Percentiles rank a stretch among this genome's conserved stretches.
phyloP scores from a whole-genome alignment of 83 land plant species.

The Diphasiastrum complanatum region DNA sequence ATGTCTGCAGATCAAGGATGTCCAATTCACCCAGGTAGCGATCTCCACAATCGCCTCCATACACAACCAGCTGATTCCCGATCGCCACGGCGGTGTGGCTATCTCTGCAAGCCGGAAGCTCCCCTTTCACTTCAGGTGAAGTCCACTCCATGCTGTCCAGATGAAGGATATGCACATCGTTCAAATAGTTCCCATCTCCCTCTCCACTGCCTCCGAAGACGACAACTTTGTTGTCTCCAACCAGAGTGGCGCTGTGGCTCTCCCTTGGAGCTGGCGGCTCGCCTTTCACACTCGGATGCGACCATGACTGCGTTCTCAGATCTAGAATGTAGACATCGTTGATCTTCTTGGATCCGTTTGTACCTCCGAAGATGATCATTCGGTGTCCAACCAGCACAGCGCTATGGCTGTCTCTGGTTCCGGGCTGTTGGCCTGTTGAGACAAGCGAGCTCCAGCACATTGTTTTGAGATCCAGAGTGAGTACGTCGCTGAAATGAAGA shows the following conservation, averaged over 20 bases:
- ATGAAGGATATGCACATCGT: slow-evolving; percentile 10
- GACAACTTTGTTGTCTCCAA: slow-evolving; percentile 3
- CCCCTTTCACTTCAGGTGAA: slow-evolving; percentile 4
- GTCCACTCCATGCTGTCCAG: slow-evolving; percentile 6
- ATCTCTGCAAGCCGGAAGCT: slow-evolving; percentile 11
- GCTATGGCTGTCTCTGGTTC: no score
- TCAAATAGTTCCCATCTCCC: slow-evolving; percentile 11
- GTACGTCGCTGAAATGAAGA: no score
- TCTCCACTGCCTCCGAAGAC: slow-evolving; percentile 10
- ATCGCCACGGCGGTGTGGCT: slow-evolving; percentile 14
- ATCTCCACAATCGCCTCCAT: slow-evolving; percentile 16
- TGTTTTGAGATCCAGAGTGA: no score
- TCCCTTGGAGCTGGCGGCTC: slow-evolving; percentile 12
- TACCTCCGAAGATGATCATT: no score
- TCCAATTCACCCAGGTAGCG: slow-evolving; percentile 8
- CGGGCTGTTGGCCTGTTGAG: no score
- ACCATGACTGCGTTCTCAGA: no score
- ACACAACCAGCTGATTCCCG: slow-evolving; percentile 7
- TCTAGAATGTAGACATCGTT: no score
- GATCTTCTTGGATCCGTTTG: no score
- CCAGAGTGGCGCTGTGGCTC: slow-evolving; percentile 13
- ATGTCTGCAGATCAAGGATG: slow-evolving; percentile 3
- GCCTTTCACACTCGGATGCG: slow-evolving; percentile 11
- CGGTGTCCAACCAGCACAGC: no score
- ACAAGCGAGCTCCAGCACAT: no score